Evolutionary conservation across 352 stramenopile species (phyloP), one percentile per base, ranked within the genome.

Genomic region (Phytophthora citrophthora): DNA sequence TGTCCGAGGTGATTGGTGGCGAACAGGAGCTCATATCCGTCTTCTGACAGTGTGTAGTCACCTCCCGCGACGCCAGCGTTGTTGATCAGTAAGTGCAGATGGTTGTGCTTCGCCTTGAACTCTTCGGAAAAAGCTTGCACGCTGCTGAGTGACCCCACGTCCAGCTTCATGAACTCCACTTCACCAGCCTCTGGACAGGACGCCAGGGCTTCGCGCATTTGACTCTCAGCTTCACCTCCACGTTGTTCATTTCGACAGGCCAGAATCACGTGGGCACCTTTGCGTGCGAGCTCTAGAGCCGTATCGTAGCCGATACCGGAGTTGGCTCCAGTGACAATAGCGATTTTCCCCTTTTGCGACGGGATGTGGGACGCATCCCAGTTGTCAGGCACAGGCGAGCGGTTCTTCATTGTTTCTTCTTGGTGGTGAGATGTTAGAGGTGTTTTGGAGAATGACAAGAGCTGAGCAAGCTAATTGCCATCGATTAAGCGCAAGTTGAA

Each of bases 1-100:
- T 88, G 74, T 15, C 74, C 79, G n/a, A 92, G 26, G 57, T 90
- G 64, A 60, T 90, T 92, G 20, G 77, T 81, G 1, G 66, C 79
- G 58, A 91, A 90, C 20, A 87, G 77, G n/a, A 59, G 61, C 56
- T 90, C 80, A 27, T 72, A 50, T 8, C 71, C 79, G 40, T 90
- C 79, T 0, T 18, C 55, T 0, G 75, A 74, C 15, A 71, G 40
- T 12, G 54, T 39, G 36, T 77, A 71, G 3, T 68, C 59, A 32
- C 72, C 48, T 4, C 67, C 77, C 9, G 77, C 67, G 36, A 48
- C 41, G 5, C 41, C 41, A 12, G 79, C 82, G 48, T 89, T 89
- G 76, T 89, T 89, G 50, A 91, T 62, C 7, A 91, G 68, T 27
- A 89, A 10, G 50, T 89, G 70, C 1, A 91, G 51, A 0, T 53